Evolutionary conservation across 192 early-diverging fungal genomes (phyloP).

Genomic region (Dimargaris cristalligena): DNA sequence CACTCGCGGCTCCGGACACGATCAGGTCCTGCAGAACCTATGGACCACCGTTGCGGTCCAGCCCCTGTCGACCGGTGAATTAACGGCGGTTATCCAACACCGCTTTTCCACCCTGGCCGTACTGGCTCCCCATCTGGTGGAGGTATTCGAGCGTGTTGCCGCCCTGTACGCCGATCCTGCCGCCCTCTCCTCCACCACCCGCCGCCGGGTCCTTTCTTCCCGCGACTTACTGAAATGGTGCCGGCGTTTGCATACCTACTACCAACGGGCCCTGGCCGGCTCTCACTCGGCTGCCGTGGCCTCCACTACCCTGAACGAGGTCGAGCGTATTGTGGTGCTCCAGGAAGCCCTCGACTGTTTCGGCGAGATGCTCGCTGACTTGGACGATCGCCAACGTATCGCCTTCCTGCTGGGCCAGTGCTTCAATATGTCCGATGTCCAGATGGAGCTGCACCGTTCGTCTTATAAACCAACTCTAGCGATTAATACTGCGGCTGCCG

Average conservation of each 20-base stretch:
- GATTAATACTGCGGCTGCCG: conserved; percentile 17
- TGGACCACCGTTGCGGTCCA: conserved; percentile 68
- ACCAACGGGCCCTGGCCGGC: conserved; percentile 21
- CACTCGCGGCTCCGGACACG: conserved; percentile 24
- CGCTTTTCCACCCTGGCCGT: conserved; percentile 33
- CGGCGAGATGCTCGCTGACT: conserved; percentile 58
- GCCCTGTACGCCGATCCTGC: conserved; percentile 28
- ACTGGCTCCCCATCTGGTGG: conserved; percentile 34
- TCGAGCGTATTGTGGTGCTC: conserved; percentile 32
- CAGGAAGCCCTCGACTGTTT: conserved; percentile 81
- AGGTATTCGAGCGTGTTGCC: conserved; percentile 30
- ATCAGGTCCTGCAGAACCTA: conserved; percentile 34
- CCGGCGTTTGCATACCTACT: conserved; percentile 35
- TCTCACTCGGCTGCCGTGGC: conserved; percentile 16
- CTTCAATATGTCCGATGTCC: conserved; percentile 45
- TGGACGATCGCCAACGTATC: conserved; percentile 40
- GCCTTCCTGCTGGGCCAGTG: conserved; percentile 44
- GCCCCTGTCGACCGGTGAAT: conserved; percentile 38
- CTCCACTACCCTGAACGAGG: conserved; percentile 17
- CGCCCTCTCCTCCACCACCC: conserved; percentile 21
- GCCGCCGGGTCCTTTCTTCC: conserved; percentile 47
- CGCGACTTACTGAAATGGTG: conserved; percentile 92
- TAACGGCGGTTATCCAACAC: conserved; percentile 40
- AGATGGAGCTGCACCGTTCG: conserved; percentile 51
- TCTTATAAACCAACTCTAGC: conserved; percentile 46